Base-by-base conservation (phyloP, 345 rosid species). In the Garcia nutans region DNA sequence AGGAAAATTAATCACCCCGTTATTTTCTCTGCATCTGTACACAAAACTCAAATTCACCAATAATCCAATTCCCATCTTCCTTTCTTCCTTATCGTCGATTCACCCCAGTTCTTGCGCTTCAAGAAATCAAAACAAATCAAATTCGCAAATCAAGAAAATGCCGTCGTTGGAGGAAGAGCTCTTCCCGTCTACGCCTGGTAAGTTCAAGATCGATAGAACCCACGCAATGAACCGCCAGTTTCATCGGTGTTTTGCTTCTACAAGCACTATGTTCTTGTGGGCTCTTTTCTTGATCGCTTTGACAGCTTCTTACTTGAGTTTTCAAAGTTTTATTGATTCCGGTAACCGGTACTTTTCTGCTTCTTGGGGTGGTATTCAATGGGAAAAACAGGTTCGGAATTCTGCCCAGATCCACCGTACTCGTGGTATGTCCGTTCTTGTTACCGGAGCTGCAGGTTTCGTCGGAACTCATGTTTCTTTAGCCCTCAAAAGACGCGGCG, bases 161-260 rank as follows among this genome's bases (percentile, higher is more conserved):
- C 94, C 94, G 62, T 89, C 90, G 0, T 77, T 90, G 37, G 90
- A 92, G 74, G 94, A 89, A 28, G 94, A 91, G 77, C 77, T 90
- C 75, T 92, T 90, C 77, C 97, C 97, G 26, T 90, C 98, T 33
- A 94, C 98, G 64, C 94, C 98, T 2, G 97, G 97, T 0, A 94
- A 94, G 85, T 88, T 94, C 88, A 93, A 93, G 85, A 87, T 89
- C 85, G 96, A 78, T 19, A 79, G 93, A 19, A 50, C 57, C 64
- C 54, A 49, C 70, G 45, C 64, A 59, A 81, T 83, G 83, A 82
- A 84, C 80, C 92, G 98, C 1, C 98, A 91, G 59, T 85, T 94
- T 75, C 86, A 91, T 78, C 92, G 98, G 1, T 92, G 94, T 72
- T 90, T 94, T 77, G 82, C 96, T 1, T 94, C 98, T 0, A 92